Base-by-base conservation (phyloP, 2,329 filamentous ascomycete genomes). In the Calonectria pseudoturangicola region DNA sequence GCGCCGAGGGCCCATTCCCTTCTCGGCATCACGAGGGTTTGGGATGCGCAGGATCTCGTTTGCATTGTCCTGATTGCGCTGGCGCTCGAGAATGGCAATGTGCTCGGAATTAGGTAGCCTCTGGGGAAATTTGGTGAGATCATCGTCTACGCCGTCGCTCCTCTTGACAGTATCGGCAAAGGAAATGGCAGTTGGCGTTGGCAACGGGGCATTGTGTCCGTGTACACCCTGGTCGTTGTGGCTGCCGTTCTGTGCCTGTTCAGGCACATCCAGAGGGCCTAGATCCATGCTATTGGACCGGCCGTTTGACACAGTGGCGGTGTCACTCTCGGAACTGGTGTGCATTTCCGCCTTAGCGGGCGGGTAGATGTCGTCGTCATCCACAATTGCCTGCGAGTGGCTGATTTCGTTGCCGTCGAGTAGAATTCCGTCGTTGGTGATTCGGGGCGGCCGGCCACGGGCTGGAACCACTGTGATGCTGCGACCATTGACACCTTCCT, bases 1-100 rank as follows among this genome's bases (percentile, higher is more conserved):
- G 36, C 88, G 86, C 69, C 87, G 86, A 2, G 96, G 96, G 12
- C 92, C 87, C 73, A 95, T 89, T 30, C 96, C 97, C 64, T 92
- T 91, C 79, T 99, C 97, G 62, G 93, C 96, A 81, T 98, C 97
- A 78, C 96, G 89, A 1, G 97, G 97, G 25, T 96, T 96, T 0
- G 97, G 97, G 78, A 99, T 98, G 48, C 95, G 93, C 51, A 98
- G 86, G 0, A 95, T 92, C 41, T 92, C 92, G 54, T 62, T 36
- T 28, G 56, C 54, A 13, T 92, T 93, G 69, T 94, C 92, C 74
- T 92, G 91, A 69, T 94, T 93, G 45, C 95, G 91, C 82, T 98
- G 96, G 39, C 93, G 93, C 82, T 98, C 92, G 16, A 98, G 83
- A 79, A 98, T 97, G 7, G 94, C 94, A 79, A 98, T 97, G 80